phyloP scores from a whole-genome alignment of 1,284 basidiomycete genomes.

The Vanrija humicola region DNA sequence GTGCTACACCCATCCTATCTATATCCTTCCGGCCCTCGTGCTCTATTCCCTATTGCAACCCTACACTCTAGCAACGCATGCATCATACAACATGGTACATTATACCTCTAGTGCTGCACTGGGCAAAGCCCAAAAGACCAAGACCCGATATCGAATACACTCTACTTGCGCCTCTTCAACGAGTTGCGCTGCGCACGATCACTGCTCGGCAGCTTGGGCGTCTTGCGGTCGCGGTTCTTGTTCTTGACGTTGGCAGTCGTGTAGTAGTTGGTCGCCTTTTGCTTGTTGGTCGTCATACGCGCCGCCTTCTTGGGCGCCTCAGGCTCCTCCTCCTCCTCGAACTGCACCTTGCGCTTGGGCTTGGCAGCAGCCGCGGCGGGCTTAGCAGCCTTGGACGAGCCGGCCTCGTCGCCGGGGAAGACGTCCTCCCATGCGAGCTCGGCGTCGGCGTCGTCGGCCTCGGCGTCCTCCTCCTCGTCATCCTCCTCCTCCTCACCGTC shows the following conservation, averaged over 20 bases:
- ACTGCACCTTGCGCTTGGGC: slow-evolving; percentile 15
- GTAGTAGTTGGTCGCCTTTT: slow-evolving; percentile 90
- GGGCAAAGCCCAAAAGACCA: not conserved
- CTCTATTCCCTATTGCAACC: too few relatives aligned
- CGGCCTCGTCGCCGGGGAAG: slow-evolving; percentile 52
- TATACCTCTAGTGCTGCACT: slow-evolving; percentile 10
- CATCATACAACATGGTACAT: slow-evolving; percentile 21
- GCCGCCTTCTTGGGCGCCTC: slow-evolving; percentile 55
- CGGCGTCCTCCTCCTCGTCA: slow-evolving; percentile 25
- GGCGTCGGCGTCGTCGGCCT: slow-evolving; percentile 52
- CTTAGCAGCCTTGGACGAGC: slow-evolving; percentile 18
- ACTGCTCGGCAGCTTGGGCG: slow-evolving; percentile 30
- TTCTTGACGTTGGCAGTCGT: slow-evolving; percentile 83
- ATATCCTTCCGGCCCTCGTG: too few relatives aligned
- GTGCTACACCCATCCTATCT: too few relatives aligned
- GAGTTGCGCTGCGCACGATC: slow-evolving; percentile 11
- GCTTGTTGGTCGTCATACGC: slow-evolving; percentile 90
- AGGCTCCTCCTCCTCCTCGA: slow-evolving; percentile 19
- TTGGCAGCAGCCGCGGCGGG: slow-evolving; percentile 35
- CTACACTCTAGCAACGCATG: slow-evolving; percentile 5
- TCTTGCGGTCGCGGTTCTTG: slow-evolving; percentile 56
- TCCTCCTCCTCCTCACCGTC: slow-evolving; percentile 52
- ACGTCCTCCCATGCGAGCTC: slow-evolving; percentile 81
- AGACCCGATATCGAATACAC: not conserved
- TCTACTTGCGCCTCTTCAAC: slow-evolving; percentile 8